These are phyloP conservation scores for Hylodesmum podocarpum DNA, from an alignment of 306 rosid genomes.

Conservation along the genomic window DNA sequence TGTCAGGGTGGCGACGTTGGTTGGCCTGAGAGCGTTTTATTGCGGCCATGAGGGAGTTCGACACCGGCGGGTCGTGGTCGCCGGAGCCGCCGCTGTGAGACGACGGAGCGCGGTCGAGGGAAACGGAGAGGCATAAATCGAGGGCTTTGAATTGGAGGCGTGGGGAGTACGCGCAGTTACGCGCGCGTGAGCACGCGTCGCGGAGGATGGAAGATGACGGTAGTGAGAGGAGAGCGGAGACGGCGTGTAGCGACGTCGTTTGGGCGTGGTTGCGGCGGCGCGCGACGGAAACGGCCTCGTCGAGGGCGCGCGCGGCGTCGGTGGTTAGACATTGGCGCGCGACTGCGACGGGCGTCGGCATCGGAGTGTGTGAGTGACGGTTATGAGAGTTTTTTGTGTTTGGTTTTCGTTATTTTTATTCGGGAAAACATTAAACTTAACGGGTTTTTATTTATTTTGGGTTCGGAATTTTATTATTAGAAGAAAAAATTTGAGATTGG, in stretches of 20 bases:
- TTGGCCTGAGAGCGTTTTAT: constrained; percentile 94
- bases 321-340: constrained; percentile 90
- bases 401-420: not conserved
- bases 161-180: constrained; percentile 77
- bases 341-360: constrained; percentile 88
- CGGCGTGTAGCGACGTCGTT: constrained; percentile 90
- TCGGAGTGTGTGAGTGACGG: constrained; percentile 17
- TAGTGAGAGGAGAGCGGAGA: constrained; percentile 72
- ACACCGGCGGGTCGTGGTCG: constrained; percentile 88
- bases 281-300: constrained; percentile 91
- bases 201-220: constrained; percentile 74
- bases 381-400: not conserved
- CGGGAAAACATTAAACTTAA: no score
- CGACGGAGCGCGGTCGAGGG: constrained; percentile 78
- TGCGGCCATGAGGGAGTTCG: constrained; percentile 98
- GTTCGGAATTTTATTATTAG: not conserved
- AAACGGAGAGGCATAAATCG: constrained; percentile 81
- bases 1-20: constrained; percentile 90
- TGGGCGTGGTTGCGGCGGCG: constrained; percentile 89
- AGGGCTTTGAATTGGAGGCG: constrained; percentile 91
- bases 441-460: no score
- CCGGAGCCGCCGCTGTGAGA: constrained; percentile 47
- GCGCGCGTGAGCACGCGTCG: constrained; percentile 83
- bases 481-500: constrained; percentile 5
- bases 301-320: constrained; percentile 78